These are phyloP conservation scores for Nitzschia putrida DNA, from an alignment of 108 stramenopile genomes.

Conservation along the genomic window DNA sequence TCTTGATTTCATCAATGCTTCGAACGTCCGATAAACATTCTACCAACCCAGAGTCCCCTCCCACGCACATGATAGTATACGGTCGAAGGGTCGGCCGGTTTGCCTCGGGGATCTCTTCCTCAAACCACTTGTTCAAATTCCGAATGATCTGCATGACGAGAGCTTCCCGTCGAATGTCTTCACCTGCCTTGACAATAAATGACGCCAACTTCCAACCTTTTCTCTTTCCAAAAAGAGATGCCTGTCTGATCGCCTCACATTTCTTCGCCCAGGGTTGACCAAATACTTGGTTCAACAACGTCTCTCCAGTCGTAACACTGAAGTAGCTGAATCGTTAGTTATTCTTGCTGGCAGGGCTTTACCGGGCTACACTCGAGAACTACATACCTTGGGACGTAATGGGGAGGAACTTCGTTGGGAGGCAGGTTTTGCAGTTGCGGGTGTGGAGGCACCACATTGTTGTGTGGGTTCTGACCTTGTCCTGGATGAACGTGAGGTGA, in stretches of 20 bases:
- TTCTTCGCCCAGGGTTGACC: slow-evolving; percentile 72
- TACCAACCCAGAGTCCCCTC: slow-evolving; percentile 82
- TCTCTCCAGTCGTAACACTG: slow-evolving; percentile 21
- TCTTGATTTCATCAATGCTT: slow-evolving; percentile 87
- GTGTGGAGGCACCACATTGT: too few species aligned
- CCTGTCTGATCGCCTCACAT: slow-evolving; percentile 69
- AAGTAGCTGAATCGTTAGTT: background rate
- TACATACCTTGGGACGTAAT: too few species aligned
- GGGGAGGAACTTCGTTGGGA: too few species aligned
- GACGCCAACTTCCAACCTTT: slow-evolving; percentile 83
- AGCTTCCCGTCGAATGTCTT: slow-evolving; percentile 88
- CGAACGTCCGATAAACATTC: slow-evolving; percentile 87
- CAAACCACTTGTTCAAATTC: slow-evolving; percentile 77
- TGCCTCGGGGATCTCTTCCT: slow-evolving; percentile 67
- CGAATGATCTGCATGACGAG: slow-evolving; percentile 87
- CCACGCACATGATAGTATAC: slow-evolving; percentile 89
- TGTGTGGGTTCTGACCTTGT: too few species aligned
- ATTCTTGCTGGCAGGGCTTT: too few species aligned
- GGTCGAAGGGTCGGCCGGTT: slow-evolving; percentile 78
- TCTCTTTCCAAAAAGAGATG: slow-evolving; percentile 75
- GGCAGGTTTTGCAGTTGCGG: too few species aligned
- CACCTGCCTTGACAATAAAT: slow-evolving; percentile 88
- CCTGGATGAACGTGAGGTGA: too few species aligned
- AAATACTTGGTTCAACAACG: slow-evolving; percentile 71
- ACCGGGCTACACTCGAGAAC: too few species aligned